Evolutionary conservation across 345 rosid genomes (phyloP), one percentile per base, ranked within the genome.

Genomic region (Sonneratia alba): DNA sequence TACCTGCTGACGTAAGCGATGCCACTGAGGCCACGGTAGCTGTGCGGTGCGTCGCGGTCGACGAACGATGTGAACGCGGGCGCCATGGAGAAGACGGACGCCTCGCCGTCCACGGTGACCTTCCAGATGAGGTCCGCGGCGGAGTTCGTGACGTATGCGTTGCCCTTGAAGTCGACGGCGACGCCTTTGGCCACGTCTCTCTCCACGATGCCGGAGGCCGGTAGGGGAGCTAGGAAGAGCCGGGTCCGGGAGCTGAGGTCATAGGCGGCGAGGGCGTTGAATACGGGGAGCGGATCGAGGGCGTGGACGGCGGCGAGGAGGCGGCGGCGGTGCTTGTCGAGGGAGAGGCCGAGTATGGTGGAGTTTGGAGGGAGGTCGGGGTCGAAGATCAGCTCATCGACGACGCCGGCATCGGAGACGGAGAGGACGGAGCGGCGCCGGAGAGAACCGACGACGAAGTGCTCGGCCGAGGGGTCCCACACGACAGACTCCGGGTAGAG

Each of bases 131-230:
- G 81, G 88, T 91, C 84, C 0, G 83, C 89, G 19, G 77, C 81
- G 21, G 98, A 83, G 73, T 93, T 87, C 27, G 98, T 93, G 81
- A 93, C 91, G 83, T 79, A 91, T 6, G 98, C 93, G 83, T 89
- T 91, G 34, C 97, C 93, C 0, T 78, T 72, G 82, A 76, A 87
- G 66, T 93, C 98, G 21, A 85, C 88, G 18, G 89, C 83, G 24
- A 91, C 96, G 71, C 81, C 98, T 72, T 91, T 91, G 0, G 98
- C 93, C 5, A 66, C 48, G 45, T 86, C 78, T 1, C 79, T 84
- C 56, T 66, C 74, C 4, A 67, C 75, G 73, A 81, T 69, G 62
- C 75, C 71, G 4, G 78, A 69, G 56, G 82, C 63, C 56, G 82
- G 82, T 47, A 80, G 80, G 62, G 24, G 18, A 8, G 85, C 59